Base-by-base conservation (phyloP, 2,329 filamentous ascomycete genomes). In the Sporothrix dimorphospora region DNA sequence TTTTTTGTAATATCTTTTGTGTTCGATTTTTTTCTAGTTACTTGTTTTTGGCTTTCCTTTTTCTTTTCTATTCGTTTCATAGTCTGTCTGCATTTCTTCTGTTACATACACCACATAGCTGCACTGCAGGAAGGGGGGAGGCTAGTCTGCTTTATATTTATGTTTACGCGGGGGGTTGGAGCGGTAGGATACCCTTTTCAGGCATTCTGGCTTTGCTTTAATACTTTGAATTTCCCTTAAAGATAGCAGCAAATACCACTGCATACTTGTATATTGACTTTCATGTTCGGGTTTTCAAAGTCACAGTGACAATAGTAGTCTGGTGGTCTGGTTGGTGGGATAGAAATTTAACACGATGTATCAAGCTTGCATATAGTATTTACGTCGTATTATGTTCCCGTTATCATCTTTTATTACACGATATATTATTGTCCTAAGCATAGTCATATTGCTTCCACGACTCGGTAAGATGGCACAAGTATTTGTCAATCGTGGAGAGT, bases 121-220 rank as follows among this genome's bases (percentile, higher is more conserved):
- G 27, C 63, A 47, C 16, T 53, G 67, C 49, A 59, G 67, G 30
- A 59, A 6, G 49, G 51, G 27, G 53, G 24, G 51, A 45, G 67
- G 67, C 30, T 24, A 27, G 67, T 59, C 16, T 59, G 34, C 11
- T 59, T 70, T 47, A 59, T 59, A n/a, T 27, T 45, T 9, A 67
- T 51, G 27, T 67, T 67, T n/a, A 34, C 12, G 19, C 27, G 19
- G 27, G 47, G 47, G 24, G 45, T n/a, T 19, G 40, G 65, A 30
- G 49, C 49, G 66, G 38, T 45, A 61, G 53, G 69, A 70, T 70
- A 63, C 69, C 57, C 69, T 59, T 49, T 34, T 34, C 24, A 59
- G 51, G 68, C 68, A 61, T 70, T 55, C 59, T 21, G 49, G 66
- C 66, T 55, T 69, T 68, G 27, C 47, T 68, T 55, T 68, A 38